Evolutionary conservation across 345 rosid genomes (phyloP).

Genomic region (Hirschfeldia incana): DNA sequence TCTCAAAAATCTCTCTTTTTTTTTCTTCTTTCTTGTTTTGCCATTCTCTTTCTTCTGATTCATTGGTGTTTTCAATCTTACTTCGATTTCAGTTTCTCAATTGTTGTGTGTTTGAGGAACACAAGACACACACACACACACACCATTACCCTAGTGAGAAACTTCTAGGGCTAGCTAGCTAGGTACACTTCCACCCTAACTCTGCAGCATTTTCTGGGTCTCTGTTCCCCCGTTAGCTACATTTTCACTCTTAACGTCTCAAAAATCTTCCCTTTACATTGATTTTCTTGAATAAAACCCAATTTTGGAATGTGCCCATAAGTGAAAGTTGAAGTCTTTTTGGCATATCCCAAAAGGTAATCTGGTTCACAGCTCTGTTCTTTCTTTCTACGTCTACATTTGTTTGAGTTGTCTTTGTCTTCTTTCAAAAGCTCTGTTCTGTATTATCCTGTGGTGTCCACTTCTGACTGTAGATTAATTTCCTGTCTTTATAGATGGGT

Average conservation of each 20-base stretch:
- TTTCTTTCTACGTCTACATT: neutral
- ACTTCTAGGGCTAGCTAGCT: conserved; percentile 22
- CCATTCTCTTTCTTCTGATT: conserved; percentile 27
- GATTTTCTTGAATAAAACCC: neutral
- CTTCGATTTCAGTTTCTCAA: neutral
- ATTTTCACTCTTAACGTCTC: neutral
- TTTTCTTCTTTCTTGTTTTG: too few relatives aligned
- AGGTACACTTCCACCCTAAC: neutral
- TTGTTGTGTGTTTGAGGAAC: conserved; percentile 29
- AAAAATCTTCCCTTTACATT: neutral
- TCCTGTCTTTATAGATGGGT: conserved; percentile 1
- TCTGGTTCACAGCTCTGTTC: neutral
- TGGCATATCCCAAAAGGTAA: conserved; percentile 24
- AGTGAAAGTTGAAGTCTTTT: conserved; percentile 29
- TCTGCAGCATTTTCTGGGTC: conserved; percentile 23
- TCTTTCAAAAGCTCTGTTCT: neutral
- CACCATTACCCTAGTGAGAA: neutral
- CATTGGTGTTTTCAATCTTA: conserved; percentile 6
- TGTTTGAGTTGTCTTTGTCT: conserved; percentile 12
- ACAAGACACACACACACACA: neutral
- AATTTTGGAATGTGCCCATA: neutral
- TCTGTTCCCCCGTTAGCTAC: conserved; percentile 13
- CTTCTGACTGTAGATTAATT: neutral
- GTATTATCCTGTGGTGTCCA: conserved; percentile 29
- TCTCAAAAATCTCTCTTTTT: conserved; percentile 15